A percentile compares a stretch with the other conserved stretches of the same genome.
Conservation (phyloP, 192 early-diverging fungal genomes). For the Coemansia furcata region DNA sequence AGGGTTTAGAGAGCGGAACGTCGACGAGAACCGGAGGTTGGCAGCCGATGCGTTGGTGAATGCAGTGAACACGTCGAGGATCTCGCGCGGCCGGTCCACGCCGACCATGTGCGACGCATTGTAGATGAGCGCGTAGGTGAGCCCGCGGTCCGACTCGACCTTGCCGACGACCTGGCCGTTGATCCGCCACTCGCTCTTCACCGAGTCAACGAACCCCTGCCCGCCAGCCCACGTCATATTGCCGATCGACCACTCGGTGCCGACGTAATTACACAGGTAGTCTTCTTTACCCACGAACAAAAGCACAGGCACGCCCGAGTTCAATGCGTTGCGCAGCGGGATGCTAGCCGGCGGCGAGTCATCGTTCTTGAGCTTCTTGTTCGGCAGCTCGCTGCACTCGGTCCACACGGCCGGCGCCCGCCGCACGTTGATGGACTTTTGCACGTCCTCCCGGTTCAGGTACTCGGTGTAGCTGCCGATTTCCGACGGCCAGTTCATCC, state of each 20-base stretch:
- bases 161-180: conserved; percentile 46
- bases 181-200: conserved; percentile 53
- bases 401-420: conserved; percentile 42
- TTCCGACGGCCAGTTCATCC: conserved; percentile 58
- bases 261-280: conserved; percentile 70
- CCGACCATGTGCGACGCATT: conserved; percentile 73
- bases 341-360: conserved; percentile 44
- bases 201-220: conserved; percentile 42
- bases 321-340: conserved; percentile 54
- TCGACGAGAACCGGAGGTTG: conserved; percentile 44
- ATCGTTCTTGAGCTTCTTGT: conserved; percentile 31
- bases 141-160: conserved; percentile 56
- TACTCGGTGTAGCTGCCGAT: conserved; percentile 45
- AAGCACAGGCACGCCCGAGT: conserved; percentile 43
- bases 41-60: conserved; percentile 45
- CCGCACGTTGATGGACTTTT: conserved; percentile 53
- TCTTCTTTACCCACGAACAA: conserved; percentile 69
- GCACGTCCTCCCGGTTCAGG: conserved; percentile 54
- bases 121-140: conserved; percentile 59
- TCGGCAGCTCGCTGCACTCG: conserved; percentile 60
- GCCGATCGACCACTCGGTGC: conserved; percentile 60
- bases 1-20: conserved; percentile 12
- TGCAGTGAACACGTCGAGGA: conserved; percentile 60
- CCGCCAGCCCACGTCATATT: conserved; percentile 61
- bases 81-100: conserved; percentile 60